A percentile compares a stretch with the other conserved stretches of the same genome.
Evolutionary conservation across 805 yeast genomes (phyloP).

Genomic region (Ogataea methylovora): DNA sequence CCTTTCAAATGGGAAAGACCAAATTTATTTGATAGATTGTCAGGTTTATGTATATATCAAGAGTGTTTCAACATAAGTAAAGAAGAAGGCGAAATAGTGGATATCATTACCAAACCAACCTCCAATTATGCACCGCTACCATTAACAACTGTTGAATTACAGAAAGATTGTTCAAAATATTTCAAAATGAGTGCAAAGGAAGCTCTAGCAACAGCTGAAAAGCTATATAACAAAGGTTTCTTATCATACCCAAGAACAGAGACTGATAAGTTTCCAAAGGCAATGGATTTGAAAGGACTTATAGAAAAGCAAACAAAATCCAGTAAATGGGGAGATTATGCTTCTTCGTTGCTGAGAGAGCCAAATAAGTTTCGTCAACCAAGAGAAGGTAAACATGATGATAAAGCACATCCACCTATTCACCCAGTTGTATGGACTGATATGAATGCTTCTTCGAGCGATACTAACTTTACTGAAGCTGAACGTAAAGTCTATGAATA

Average conservation of each 20-base stretch:
- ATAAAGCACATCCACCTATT: slow-evolving; percentile 97
- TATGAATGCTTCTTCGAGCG: background rate
- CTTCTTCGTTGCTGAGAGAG: slow-evolving; percentile 33
- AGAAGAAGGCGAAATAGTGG: slow-evolving; percentile 42
- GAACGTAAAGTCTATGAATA: slow-evolving; percentile 79
- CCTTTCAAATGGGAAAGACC: slow-evolving; percentile 66
- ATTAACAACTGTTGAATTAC: slow-evolving; percentile 87
- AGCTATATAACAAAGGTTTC: slow-evolving; percentile 76
- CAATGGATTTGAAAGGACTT: slow-evolving; percentile 61
- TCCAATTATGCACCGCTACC: slow-evolving; percentile 82
- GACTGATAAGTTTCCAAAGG: slow-evolving; percentile 76
- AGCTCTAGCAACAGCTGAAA: slow-evolving; percentile 75
- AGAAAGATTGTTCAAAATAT: slow-evolving; percentile 71
- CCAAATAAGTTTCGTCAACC: slow-evolving; percentile 53
- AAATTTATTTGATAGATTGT: slow-evolving; percentile 64
- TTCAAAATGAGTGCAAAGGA: slow-evolving; percentile 76
- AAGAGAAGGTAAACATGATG: slow-evolving; percentile 76
- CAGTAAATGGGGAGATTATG: slow-evolving; percentile 67
- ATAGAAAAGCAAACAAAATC: slow-evolving; percentile 54
- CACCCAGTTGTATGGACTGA: slow-evolving; percentile 60
- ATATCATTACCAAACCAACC: slow-evolving; percentile 54
- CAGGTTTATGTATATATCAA: slow-evolving; percentile 59
- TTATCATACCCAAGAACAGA: slow-evolving; percentile 97
- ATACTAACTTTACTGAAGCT: slow-evolving; percentile 27
- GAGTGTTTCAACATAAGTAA: slow-evolving; percentile 42